These are phyloP conservation scores for Cordyceps tenuipes DNA, from an alignment of 2,329 filamentous ascomycete genomes.

Conservation along the genomic window DNA sequence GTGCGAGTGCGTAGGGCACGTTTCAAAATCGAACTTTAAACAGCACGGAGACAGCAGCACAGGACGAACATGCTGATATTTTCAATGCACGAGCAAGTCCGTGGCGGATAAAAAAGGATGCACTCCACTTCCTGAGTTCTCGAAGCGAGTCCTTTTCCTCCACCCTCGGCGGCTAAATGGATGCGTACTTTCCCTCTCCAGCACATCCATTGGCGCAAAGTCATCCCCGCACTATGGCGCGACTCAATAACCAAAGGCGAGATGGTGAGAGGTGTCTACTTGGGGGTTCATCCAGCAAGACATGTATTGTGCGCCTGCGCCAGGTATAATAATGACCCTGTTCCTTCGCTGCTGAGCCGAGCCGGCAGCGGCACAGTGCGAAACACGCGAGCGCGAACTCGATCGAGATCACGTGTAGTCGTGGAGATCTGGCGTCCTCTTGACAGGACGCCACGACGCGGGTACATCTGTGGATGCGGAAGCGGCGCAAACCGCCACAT, in stretches of 20 bases:
- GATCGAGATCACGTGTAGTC: background rate
- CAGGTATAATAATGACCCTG: background rate
- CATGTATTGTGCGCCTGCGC: background rate
- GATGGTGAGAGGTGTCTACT: background rate
- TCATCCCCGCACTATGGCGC: background rate
- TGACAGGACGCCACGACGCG: background rate
- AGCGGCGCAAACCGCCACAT: background rate
- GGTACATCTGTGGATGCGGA: background rate
- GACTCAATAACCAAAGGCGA: background rate
- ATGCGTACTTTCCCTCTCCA: background rate
- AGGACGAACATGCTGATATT: no score
- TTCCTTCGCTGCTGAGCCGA: background rate
- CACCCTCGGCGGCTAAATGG: background rate
- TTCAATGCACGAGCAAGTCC: background rate
- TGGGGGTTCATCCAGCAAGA: background rate
- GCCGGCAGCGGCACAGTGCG: background rate
- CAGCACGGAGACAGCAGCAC: no score
- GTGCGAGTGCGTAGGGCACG: no score
- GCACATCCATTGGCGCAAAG: slow-evolving; percentile 1
- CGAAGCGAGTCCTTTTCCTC: slow-evolving; percentile 2
- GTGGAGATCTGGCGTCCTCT: background rate
- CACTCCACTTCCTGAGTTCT: slow-evolving; percentile 1
- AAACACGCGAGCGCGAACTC: background rate
- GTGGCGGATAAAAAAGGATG: background rate
- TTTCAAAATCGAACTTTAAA: no score